Evolutionary conservation across 306 rosid species (phyloP), one percentile per base, ranked within the genome.

Genomic region (Dryas drummondii): DNA sequence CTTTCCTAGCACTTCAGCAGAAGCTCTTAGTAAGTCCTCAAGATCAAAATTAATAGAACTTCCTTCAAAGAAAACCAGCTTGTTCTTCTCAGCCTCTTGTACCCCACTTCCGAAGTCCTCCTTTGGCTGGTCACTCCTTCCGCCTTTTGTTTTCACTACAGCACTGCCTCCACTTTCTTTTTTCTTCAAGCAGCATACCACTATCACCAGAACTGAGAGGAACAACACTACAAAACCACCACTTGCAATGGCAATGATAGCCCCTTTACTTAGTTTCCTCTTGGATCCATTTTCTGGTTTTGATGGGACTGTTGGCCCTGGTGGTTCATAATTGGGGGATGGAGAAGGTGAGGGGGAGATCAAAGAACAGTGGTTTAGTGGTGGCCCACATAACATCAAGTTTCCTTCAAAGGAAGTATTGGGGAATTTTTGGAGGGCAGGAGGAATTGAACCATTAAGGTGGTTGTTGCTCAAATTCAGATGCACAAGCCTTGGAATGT

Each of bases 1-100:
- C 86, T 91, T 91, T 62, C 97, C 97, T 51, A 91, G 89, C 19
- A 91, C 94, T 76, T 89, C 91, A 49, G 97, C 97, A 1, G 97
- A 91, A 57, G 97, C 97, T 80, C 94, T 89, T 59, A 91, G 76
- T 74, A 91, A 68, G 78, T 91, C 94, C 73, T 91, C 97, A 42
- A 91, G 97, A 83, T 91, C 94, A 81, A 91, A 91, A 66, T 80
- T 84, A 59, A 71, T 78, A 73, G 87, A 84, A 81, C 87, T 81
- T 4, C 88, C 91, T 81, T 81, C 88, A 70, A 87, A 87, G 76
- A 84, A 91, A 46, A 83, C 78, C 49, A 91, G 82, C 80, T 76
- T 89, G 81, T 91, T 89, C 81, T 82, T 91, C 86, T 86, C 94
- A 41, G 89, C 82, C 51, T 85, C 92, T 84, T 91, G 97, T 77